Percentiles rank a stretch among this genome's conserved stretches.
phyloP scores from a whole-genome alignment of 2,329 filamentous ascomycete species.

The Ciborinia camelliae region DNA sequence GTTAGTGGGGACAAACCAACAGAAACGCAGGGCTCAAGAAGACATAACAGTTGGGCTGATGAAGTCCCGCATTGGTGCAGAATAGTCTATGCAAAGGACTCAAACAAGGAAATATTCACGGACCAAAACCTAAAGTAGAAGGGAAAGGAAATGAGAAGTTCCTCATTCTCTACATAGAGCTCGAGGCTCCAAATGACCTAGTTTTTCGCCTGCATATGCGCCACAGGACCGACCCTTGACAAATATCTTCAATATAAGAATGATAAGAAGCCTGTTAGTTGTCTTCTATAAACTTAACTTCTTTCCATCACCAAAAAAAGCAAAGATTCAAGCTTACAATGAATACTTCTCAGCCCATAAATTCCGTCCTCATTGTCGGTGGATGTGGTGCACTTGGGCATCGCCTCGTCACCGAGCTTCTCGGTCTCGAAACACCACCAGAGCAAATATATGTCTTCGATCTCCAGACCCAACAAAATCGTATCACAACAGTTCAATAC shows the following conservation, averaged over 20 bases:
- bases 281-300: too few species aligned
- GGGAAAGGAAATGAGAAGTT: too few species aligned
- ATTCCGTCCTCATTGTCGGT: slow-evolving; percentile 66
- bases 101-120: not conserved
- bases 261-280: too few species aligned
- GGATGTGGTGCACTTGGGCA: slow-evolving; percentile 82
- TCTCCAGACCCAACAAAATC: slow-evolving; percentile 65
- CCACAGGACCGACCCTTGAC: too few species aligned
- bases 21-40: not conserved
- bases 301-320: too few species aligned
- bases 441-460: slow-evolving; percentile 63
- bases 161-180: too few species aligned
- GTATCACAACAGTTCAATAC: slow-evolving; percentile 47
- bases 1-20: not conserved
- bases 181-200: too few species aligned
- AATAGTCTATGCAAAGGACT: not conserved
- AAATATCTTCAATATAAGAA: too few species aligned
- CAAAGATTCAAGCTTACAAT: too few species aligned
- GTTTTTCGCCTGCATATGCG: too few species aligned
- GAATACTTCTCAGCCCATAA: not conserved
- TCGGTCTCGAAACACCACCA: slow-evolving; percentile 45
- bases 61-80: not conserved
- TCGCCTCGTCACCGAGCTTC: slow-evolving; percentile 70
- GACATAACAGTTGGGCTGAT: not conserved
- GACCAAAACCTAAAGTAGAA: not conserved